Conservation (phyloP, 768 basidiomycete genomes). For the Tulasnella calospora region DNA sequence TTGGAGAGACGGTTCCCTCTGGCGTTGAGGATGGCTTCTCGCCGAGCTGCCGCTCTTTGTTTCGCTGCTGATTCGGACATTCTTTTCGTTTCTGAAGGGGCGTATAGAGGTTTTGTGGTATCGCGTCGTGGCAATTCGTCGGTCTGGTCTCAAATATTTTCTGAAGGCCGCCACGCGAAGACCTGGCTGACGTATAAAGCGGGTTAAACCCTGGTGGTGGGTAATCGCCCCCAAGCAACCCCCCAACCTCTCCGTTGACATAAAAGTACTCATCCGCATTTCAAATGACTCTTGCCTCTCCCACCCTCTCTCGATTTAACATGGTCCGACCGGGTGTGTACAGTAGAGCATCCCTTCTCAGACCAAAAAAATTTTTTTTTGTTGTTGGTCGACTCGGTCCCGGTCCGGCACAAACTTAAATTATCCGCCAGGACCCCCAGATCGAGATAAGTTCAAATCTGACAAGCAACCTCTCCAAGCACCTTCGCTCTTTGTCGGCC, state of each 20-base stretch:
- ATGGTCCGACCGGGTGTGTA: not conserved
- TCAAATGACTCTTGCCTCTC: not conserved
- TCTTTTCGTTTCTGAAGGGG: not conserved
- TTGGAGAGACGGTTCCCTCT: constrained; percentile 72
- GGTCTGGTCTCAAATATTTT: no score
- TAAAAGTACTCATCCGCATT: not conserved
- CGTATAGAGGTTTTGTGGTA: no score
- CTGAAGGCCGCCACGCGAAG: no score
- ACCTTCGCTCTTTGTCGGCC: not conserved
- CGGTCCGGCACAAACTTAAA: not conserved
- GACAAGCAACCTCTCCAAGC: no score
- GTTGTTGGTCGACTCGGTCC: no score
- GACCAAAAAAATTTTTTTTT: not conserved
- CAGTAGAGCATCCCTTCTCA: not conserved
- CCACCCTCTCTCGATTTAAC: not conserved
- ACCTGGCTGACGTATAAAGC: no score
- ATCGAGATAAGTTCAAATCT: not conserved
- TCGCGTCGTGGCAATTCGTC: no score
- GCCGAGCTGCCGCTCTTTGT: constrained; percentile 70
- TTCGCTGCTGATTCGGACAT: constrained; percentile 24
- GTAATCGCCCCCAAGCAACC: not conserved
- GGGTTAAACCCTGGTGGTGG: not conserved
- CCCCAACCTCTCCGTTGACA: not conserved
- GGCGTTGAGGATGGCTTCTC: constrained; percentile 68
- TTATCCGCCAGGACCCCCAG: not conserved